phyloP scores from a whole-genome alignment of 768 basidiomycete species.

The Albatrellus ellisii region DNA sequence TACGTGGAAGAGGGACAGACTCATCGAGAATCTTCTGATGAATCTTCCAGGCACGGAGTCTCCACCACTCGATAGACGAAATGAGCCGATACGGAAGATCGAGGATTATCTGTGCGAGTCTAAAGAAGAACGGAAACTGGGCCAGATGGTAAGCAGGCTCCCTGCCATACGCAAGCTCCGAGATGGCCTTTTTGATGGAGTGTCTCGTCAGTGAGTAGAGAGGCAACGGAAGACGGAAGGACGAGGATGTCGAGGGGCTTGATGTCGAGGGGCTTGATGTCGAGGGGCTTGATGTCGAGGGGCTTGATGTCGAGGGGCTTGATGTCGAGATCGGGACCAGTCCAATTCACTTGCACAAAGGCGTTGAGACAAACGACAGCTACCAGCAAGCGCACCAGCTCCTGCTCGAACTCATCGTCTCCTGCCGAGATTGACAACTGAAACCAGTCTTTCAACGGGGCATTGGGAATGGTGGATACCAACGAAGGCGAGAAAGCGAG shows the following conservation, averaged over 20 bases:
- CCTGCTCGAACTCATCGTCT: conserved; percentile 28
- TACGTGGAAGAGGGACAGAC: conserved; percentile 44
- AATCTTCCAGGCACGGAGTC: conserved; percentile 54
- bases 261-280: no score
- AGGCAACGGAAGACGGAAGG: conserved; percentile 17
- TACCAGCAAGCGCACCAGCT: conserved; percentile 45
- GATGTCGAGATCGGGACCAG: conserved; percentile 75
- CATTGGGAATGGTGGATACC: conserved; percentile 20
- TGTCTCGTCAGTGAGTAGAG: conserved; percentile 27
- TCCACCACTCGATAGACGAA: conserved; percentile 62
- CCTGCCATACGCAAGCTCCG: conserved; percentile 70
- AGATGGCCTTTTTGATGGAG: conserved; percentile 56
- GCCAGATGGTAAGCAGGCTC: conserved; percentile 96
- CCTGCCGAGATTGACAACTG: conserved; percentile 19
- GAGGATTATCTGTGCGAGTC: conserved; percentile 63
- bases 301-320: no score
- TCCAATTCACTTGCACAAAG: conserved; percentile 94
- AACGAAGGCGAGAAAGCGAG: conserved; percentile 20
- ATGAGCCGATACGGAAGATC: conserved; percentile 34
- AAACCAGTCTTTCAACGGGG: conserved; percentile 25
- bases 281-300: no score
- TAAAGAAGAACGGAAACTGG: conserved; percentile 52
- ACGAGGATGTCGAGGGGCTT: conserved; percentile 27
- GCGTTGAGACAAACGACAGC: conserved; percentile 77
- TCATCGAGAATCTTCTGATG: conserved; percentile 83